phyloP scores from a whole-genome alignment of 1,284 basidiomycete genomes.

The Microbotryomycetes sp. region DNA sequence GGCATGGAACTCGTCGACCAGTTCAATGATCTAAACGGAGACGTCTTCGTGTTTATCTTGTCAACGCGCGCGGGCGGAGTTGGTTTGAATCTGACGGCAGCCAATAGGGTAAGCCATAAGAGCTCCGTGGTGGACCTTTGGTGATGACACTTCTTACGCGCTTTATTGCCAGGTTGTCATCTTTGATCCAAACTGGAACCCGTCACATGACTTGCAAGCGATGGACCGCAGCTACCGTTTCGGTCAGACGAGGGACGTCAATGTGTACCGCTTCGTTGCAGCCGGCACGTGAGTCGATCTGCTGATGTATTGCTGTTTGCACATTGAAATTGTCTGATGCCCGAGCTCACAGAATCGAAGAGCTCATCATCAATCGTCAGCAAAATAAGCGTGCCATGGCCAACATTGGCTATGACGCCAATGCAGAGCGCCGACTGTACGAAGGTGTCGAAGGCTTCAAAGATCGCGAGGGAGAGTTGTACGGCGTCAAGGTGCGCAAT shows the following conservation, averaged over 20 bases:
- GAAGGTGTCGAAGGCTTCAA: constrained; percentile 31
- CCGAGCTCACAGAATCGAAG: constrained; percentile 22
- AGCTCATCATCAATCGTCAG: constrained; percentile 35
- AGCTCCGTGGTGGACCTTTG: constrained; percentile 68
- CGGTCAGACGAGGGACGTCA: constrained; percentile 77
- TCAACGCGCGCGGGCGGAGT: constrained; percentile 92
- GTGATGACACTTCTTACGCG: constrained; percentile 53
- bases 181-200: constrained; percentile 87
- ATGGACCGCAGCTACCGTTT: constrained; percentile 66
- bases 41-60: constrained; percentile 68
- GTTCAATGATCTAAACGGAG: constrained; percentile 58
- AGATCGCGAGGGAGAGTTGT: constrained; percentile 20
- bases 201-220: constrained; percentile 69
- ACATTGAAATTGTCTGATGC: not conserved
- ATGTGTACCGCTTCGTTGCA: constrained; percentile 73
- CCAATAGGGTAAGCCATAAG: constrained; percentile 45
- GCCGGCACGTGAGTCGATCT: constrained; percentile 53
- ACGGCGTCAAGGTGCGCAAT: constrained; percentile 11
- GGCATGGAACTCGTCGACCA: constrained; percentile 73
- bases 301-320: not conserved
- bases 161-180: constrained; percentile 74
- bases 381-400: constrained; percentile 20
- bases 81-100: constrained; percentile 47
- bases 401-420: constrained; percentile 21
- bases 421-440: constrained; percentile 25